Evolutionary conservation across 805 yeast genomes (phyloP), one percentile per base, ranked within the genome.

Genomic region (Wickerhamiella parazyma): DNA sequence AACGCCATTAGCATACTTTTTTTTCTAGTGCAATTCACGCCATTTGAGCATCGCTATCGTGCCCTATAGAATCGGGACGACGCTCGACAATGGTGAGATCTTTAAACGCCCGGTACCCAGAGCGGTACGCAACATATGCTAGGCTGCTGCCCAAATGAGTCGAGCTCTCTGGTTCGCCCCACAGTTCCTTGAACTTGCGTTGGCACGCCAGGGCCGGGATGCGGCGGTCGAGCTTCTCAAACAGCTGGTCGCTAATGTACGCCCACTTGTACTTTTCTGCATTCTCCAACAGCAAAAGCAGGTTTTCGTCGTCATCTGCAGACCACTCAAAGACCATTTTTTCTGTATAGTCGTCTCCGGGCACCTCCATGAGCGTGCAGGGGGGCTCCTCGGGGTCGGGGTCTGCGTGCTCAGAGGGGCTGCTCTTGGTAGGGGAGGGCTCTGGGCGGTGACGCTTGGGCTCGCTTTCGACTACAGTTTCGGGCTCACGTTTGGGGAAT

Each of bases 201-300:
- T 65, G 66, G 35, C 77, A 76, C 36, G 76, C 75, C 3, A 71
- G 61, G 3, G 76, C 69, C 4, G 78, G 70, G 7, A 64, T 68
- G 34, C 65, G 69, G 52, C 63, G 72, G 44, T 55, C 56, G 34
- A 54, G 55, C 7, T 47, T 49, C 16, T 47, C 40, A 11, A 61
- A 50, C 20, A 63, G 39, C 34, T 47, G 52, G 22, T 58, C 68
- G 41, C 80, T 71, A 49, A 75, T 67, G 52, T 66, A 74, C 53
- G 71, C 71, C 80, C 80, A 75, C 52, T 75, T 75, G 50, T 70
- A 68, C 46, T 71, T 65, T 50, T 75, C 80, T 3, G 75, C 79
- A 3, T 67, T 61, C 18, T 64, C 66, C 43, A 75, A 61, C 38
- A 75, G 55, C 38, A 69, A 69, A 46, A 64, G 62, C 45, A 75